Evolutionary conservation across 441 rosid genomes (phyloP).

Genomic region (Hura crepitans): DNA sequence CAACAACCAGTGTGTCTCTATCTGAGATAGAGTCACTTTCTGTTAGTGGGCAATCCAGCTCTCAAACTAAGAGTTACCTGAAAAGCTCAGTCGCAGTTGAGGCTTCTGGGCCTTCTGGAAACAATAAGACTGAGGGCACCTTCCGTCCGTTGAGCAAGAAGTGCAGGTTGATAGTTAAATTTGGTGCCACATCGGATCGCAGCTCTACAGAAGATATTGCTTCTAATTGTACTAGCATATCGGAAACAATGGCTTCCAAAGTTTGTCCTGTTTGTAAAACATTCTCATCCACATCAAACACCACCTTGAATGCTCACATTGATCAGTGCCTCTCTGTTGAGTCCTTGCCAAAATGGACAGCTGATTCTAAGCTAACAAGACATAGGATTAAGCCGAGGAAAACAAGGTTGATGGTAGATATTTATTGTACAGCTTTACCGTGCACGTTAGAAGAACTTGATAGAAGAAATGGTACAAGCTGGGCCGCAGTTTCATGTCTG

Average conservation of each 20-base stretch:
- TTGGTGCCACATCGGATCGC: conserved; percentile 55
- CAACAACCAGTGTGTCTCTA: conserved; percentile 44
- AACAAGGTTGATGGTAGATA: conserved; percentile 65
- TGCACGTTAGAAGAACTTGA: conserved; percentile 94
- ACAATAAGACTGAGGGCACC: conserved; percentile 35
- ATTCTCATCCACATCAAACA: conserved; percentile 91
- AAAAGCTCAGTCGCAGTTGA: conserved; percentile 34
- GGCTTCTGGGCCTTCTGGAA: conserved; percentile 31
- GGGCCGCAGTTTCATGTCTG: conserved; percentile 56
- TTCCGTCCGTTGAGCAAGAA: conserved; percentile 47
- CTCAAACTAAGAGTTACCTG: conserved; percentile 29
- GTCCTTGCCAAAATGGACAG: conserved; percentile 56
- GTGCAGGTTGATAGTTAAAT: conserved; percentile 69
- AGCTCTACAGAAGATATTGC: conserved; percentile 62
- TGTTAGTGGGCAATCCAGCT: conserved; percentile 37
- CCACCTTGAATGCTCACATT: conserved; percentile 97
- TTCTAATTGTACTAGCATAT: conserved; percentile 46
- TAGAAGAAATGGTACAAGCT: conserved; percentile 74
- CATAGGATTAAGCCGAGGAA: conserved; percentile 73
- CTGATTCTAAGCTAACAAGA: conserved; percentile 55
- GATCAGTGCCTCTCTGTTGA: conserved; percentile 90
- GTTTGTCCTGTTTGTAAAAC: conserved; percentile 98
- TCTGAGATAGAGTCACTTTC: conserved; percentile 51
- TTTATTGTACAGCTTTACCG: conserved; percentile 53
- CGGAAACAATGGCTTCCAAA: conserved; percentile 84